Evolutionary conservation across 2,329 filamentous ascomycete genomes (phyloP), one percentile per base, ranked within the genome.

Genomic region (Alternaria metachromatica): DNA sequence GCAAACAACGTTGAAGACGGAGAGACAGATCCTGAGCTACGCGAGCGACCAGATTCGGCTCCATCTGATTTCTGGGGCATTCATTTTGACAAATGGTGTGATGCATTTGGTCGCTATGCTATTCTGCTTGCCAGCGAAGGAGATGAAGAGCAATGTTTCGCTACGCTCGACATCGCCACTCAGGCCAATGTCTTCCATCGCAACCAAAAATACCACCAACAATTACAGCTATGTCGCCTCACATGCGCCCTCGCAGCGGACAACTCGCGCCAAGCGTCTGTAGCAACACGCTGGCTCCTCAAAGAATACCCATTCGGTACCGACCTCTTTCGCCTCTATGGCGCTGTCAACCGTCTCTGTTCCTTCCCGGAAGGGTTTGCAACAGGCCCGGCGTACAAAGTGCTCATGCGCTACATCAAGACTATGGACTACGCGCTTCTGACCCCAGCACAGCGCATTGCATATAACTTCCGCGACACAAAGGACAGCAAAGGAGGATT

Each of bases 361-460:
- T 89, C 92, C 56, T 90, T 92, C 13, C 88, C 90, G 84, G 88
- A 41, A 87, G 89, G 28, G 84, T 97, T 95, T 79, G 90, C 90
- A 55, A 90, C 91, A 3, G 92, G 92, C 0, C 90, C 93, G 0
- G 90, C 91, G 20, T 94, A 97, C 79, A 98, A 98, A 78, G 97
- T 92, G 76, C 89, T 98, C 73, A 85, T 97, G 62, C 90, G 96
- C 5, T 93, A 97, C 80, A 92, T 99, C 80, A 96, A 97, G 79
- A 89, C 89, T 4, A 92, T 97, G 83, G 96, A 99, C 79, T 90
- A 87, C 66, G 82, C 84, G 5, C 84, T 92, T 4, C 83, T 90
- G 3, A 82, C 84, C 3, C 83, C 86, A 13, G 82, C 85, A 13
- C 81, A 84, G 25, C 83, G 86, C 13, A 71, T 82, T 2, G 76